Evolutionary conservation across 139 green algal genomes (phyloP), one percentile per base, ranked within the genome.

Genomic region (Tetradesmus obliquus): DNA sequence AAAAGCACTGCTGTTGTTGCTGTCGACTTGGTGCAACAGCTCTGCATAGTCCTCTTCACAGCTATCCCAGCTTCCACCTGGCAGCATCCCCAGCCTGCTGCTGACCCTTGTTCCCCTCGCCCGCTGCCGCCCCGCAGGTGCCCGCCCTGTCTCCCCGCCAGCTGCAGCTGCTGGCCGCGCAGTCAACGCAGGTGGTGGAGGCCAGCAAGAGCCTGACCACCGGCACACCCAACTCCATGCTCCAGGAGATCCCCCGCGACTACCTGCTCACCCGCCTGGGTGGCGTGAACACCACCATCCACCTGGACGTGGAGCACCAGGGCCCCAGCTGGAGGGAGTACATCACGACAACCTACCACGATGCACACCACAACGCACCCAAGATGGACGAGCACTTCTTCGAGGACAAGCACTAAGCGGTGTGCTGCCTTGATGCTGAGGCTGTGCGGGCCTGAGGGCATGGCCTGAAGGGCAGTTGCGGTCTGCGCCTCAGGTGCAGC

Each of bases 191-290:
- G 69, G 89, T 58, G 8, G 86, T 92, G 57, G 69, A 91, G 32
- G 69, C 87, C 66, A 89, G 89, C 86, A 89, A 92, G 83, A 80
- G 57, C 57, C 84, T 96, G 7, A 94, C 92, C 19, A 88, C 93
- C 12, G 89, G 92, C 53, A 69, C 86, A 57, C 82, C 53, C 90
- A 91, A 84, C 90, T 86, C 81, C 45, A 93, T 93, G 88, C 57
- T 95, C 3, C 92, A 94, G 90, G 93, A 95, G 93, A 95, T 95
- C 88, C 93, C 93, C 3, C 92, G 92, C 58, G 92, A 93, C 54
- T 95, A 95, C 90, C 90, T 95, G n/a, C 86, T 93, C 12, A 92
- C 89, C 57, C 92, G 93, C 79, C 87, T 95, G 87, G 93, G 93
- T 22, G 93, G 93, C 19, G 91, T 90, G 15, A 88, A 92, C 86